Evolutionary conservation across 2,329 filamentous ascomycete genomes (phyloP).

Genomic region (Didymella sp.): DNA sequence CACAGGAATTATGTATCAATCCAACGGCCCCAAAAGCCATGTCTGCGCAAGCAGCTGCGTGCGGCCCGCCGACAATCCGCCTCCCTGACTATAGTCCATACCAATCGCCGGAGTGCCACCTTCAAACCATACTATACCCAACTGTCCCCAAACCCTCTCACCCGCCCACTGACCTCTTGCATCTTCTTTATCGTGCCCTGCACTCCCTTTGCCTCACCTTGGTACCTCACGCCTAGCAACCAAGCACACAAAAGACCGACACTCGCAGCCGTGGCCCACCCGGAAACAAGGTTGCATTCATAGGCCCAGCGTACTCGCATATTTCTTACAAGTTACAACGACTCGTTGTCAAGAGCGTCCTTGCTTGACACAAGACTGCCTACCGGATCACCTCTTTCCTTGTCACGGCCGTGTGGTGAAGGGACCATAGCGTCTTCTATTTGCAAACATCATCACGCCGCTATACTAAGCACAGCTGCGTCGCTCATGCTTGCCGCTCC

Average conservation of each 20-base stretch:
- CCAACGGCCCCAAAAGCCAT: constrained; percentile 49
- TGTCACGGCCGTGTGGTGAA: constrained; percentile 16
- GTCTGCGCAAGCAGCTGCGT: constrained; percentile 39
- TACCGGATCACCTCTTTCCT: constrained; percentile 21
- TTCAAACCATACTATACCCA: constrained; percentile 8
- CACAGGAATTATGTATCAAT: constrained; percentile 51
- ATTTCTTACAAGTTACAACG: constrained; percentile 33
- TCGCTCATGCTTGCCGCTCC: constrained; percentile 21
- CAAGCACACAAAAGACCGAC: constrained; percentile 9
- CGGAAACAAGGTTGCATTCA: constrained; percentile 42
- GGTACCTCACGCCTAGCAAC: background rate
- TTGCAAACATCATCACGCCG: constrained; percentile 23
- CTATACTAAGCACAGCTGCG: constrained; percentile 22
- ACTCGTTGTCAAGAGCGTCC: constrained; percentile 41
- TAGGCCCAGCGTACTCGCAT: constrained; percentile 32
- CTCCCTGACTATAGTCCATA: constrained; percentile 20
- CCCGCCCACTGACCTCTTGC: constrained; percentile 14
- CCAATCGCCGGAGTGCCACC: constrained; percentile 12
- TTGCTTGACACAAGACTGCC: constrained; percentile 37
- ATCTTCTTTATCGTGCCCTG: constrained; percentile 30
- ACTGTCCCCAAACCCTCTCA: constrained; percentile 20
- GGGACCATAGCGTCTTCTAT: constrained; percentile 18
- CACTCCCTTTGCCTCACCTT: constrained; percentile 28
- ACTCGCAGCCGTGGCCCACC: constrained; percentile 27
- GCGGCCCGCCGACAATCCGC: constrained; percentile 39